A percentile compares a stretch with the other conserved stretches of the same genome.
Conservation (phyloP, 2,329 filamentous ascomycete species). For the Alternaria atra region DNA sequence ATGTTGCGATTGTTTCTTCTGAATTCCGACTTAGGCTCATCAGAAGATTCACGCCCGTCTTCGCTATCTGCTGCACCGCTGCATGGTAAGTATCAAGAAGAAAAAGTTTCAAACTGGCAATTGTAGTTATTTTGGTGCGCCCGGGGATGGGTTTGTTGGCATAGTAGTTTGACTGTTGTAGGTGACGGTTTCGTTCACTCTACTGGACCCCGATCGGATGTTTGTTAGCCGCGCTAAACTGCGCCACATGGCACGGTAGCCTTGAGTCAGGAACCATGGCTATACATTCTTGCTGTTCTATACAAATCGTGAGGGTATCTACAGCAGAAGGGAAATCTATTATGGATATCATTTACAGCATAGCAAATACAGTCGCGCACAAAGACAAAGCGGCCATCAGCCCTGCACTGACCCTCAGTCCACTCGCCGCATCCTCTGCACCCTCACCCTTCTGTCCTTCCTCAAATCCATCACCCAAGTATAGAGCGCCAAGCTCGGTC, state of each 20-base stretch:
- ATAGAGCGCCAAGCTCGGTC: constrained; percentile 45
- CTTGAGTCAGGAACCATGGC: not conserved
- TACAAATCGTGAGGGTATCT: constrained; percentile 11
- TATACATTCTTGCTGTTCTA: not conserved
- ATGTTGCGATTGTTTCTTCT: not conserved
- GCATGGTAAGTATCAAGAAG: not conserved
- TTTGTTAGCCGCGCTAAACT: not conserved
- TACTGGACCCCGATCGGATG: not conserved
- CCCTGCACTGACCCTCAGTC: constrained; percentile 14
- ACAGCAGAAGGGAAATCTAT: not conserved
- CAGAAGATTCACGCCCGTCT: not conserved
- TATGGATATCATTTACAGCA: not conserved
- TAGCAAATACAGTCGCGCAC: constrained; percentile 7
- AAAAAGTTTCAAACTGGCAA: not conserved
- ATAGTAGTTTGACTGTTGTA: not conserved
- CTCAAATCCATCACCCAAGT: constrained; percentile 42
- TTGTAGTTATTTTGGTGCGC: not conserved
- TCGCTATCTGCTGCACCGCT: not conserved
- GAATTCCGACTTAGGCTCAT: not conserved
- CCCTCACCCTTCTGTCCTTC: constrained; percentile 45
- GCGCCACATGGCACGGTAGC: not conserved
- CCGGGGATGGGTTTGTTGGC: not conserved
- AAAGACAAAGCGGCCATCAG: constrained; percentile 17
- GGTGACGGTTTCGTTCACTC: not conserved
- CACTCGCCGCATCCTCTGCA: constrained; percentile 23